Evolutionary conservation across 2,329 filamentous ascomycete genomes (phyloP).

Genomic region (Alternaria burnsii): DNA sequence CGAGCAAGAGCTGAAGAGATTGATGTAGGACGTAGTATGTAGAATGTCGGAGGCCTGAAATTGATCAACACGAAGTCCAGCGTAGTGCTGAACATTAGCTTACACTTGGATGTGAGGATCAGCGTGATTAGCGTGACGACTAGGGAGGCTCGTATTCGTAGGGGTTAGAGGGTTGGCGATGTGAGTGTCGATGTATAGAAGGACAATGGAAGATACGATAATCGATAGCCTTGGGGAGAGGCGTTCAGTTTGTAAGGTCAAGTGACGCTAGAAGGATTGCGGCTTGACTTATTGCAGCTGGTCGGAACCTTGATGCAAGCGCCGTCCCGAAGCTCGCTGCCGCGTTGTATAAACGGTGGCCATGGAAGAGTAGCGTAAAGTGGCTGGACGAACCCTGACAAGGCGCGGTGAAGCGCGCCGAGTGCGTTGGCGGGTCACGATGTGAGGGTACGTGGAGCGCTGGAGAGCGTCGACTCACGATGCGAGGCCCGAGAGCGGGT

Average conservation of each 20-base stretch:
- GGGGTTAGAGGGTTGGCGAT: background rate
- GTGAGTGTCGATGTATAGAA: conserved; percentile 13
- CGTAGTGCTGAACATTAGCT: conserved; percentile 3
- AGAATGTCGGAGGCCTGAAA: conserved; percentile 2
- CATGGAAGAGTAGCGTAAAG: conserved; percentile 30
- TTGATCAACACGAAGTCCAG: conserved; percentile 3
- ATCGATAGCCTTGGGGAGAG: conserved; percentile 17
- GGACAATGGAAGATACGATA: conserved; percentile 18
- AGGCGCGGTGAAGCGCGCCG: conserved; percentile 23
- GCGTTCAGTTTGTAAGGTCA: conserved; percentile 33
- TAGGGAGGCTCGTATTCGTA: conserved; percentile 4
- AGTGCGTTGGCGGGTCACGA: conserved; percentile 31
- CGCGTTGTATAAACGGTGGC: conserved; percentile 28
- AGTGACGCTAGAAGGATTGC: conserved; percentile 40
- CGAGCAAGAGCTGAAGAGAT: conserved; percentile 10
- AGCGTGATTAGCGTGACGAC: conserved; percentile 5
- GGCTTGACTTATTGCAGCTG: conserved; percentile 31
- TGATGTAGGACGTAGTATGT: background rate
- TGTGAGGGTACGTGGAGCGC: conserved; percentile 32
- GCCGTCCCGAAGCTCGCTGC: conserved; percentile 33
- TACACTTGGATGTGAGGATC: conserved; percentile 14
- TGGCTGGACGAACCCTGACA: conserved; percentile 21
- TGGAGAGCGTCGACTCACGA: conserved; percentile 27
- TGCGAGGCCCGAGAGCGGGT: conserved; percentile 38
- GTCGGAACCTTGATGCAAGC: conserved; percentile 31